Base-by-base conservation (phyloP, 2,329 filamentous ascomycete genomes). In the Hymenoscyphus infarciens region DNA sequence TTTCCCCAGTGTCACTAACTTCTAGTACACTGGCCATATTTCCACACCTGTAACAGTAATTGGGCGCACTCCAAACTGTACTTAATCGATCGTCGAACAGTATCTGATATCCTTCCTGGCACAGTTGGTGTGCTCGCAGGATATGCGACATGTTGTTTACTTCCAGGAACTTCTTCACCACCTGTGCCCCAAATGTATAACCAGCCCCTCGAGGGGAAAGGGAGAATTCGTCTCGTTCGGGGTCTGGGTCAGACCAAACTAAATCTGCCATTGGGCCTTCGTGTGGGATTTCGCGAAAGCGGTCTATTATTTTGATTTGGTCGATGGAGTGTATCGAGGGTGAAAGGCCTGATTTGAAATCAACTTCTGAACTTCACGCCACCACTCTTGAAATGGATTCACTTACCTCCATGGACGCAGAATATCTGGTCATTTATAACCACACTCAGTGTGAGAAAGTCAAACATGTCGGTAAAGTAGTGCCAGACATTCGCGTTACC, bases 401-500 rank as follows among this genome's bases (percentile, higher is more conserved):
- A 38, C 74, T 77, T 77, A 81, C 88, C 95, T 75, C 95, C 95
- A 76, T 99, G 95, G 6, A 99, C 95, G 77, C 95, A 99, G 77
- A 99, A 99, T 69, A 99, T 99, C 76, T 98, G 91, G 77, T 99
- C 90, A 76, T 98, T 96, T 75, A 99, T 99, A 67, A 99, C 94
- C 65, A 98, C 96, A 71, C 91, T 96, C 62, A 99, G 81, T 7
- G 94, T 98, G 67, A 99, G 82, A 77, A 96, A 99, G 79, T 99
- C 95, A 78, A 99, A 99, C 93, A 99, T 98, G 79, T 99, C 95
- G 68, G 95, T 99, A 75, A 99, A 99, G 77, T 98, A 95, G 77
- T 99, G 95, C 95, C 95, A 99, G 25, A 99, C 95, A 72, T 95
- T 97, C 67, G 95, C 92, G 74, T 97, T 98, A 75, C 95, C 95